Conservation (phyloP, 352 stramenopile species). For the Pelagophyceae sp. region DNA sequence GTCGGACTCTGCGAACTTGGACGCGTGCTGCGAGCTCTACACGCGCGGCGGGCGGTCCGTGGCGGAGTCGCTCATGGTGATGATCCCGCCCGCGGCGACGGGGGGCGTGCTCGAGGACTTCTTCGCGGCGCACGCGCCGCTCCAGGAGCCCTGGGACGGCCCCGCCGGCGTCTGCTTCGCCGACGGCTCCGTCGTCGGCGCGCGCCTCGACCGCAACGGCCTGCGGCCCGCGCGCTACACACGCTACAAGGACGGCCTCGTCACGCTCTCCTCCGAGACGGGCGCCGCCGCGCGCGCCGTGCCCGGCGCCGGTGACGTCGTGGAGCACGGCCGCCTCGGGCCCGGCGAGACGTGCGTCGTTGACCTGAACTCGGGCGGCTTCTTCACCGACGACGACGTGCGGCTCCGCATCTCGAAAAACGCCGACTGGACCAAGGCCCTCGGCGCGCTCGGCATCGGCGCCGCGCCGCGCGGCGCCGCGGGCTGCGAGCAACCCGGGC, state of each 20-base stretch:
- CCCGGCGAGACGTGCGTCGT: conserved; percentile 91
- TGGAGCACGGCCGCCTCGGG: conserved; percentile 78
- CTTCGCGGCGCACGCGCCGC: conserved; percentile 87
- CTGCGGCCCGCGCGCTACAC: conserved; percentile 86
- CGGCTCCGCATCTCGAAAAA: neutral
- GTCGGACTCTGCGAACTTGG: conserved; percentile 89
- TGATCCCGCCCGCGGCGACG: conserved; percentile 41
- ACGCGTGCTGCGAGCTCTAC: conserved; percentile 86
- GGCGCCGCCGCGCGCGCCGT: conserved; percentile 47
- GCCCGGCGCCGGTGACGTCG: conserved; percentile 58
- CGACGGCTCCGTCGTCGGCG: conserved; percentile 83
- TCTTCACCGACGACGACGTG: conserved; percentile 55
- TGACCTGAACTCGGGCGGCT: conserved; percentile 65
- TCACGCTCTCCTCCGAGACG: conserved; percentile 91
- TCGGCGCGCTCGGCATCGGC: conserved; percentile 5
- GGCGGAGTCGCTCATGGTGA: conserved; percentile 71
- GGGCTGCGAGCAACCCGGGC: too few species aligned
- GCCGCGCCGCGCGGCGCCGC: neutral
- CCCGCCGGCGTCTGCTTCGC: conserved; percentile 89
- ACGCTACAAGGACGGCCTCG: conserved; percentile 85
- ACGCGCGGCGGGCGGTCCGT: conserved; percentile 61
- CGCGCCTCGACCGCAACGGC: conserved; percentile 87
- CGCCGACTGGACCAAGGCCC: conserved; percentile 20
- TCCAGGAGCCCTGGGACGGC: conserved; percentile 93
- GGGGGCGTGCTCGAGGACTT: conserved; percentile 70